phyloP scores from a whole-genome alignment of 2,329 filamentous ascomycete species.

The Fusarium sp. region DNA sequence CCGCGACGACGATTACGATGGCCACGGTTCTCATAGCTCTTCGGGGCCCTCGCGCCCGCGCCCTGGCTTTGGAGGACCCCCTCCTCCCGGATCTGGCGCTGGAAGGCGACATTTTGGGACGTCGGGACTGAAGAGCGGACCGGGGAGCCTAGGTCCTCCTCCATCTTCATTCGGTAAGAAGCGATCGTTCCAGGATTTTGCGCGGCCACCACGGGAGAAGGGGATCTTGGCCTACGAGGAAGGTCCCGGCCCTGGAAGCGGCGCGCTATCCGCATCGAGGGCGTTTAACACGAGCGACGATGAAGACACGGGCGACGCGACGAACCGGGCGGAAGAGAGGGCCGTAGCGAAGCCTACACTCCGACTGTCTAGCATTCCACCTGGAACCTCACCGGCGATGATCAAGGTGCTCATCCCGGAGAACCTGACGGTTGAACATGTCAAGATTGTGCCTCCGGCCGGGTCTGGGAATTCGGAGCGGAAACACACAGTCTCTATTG shows the following conservation, averaged over 20 bases:
- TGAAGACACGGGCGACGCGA: slow-evolving; percentile 60
- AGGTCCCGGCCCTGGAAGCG: slow-evolving; percentile 41
- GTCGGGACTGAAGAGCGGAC: slow-evolving; percentile 68
- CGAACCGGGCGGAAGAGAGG: slow-evolving; percentile 64
- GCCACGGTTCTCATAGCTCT: slow-evolving; percentile 17
- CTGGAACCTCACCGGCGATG: slow-evolving; percentile 68
- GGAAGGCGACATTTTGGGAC: slow-evolving; percentile 75
- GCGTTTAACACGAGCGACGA: slow-evolving; percentile 79
- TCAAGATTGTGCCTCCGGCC: slow-evolving; percentile 74
- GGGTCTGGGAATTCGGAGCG: slow-evolving; percentile 69
- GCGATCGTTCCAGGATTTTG: slow-evolving; percentile 60
- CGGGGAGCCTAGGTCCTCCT: slow-evolving; percentile 69
- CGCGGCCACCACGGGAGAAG: slow-evolving; percentile 49
- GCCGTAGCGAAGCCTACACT: slow-evolving; percentile 73
- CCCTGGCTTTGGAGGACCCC: slow-evolving; percentile 44
- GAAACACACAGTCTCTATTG: slow-evolving; percentile 81
- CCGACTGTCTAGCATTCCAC: slow-evolving; percentile 70
- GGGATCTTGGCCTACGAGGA: slow-evolving; percentile 53
- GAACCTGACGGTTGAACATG: slow-evolving; percentile 75
- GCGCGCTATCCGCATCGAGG: slow-evolving; percentile 71
- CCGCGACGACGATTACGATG: slow-evolving; percentile 64
- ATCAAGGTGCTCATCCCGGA: slow-evolving; percentile 70
- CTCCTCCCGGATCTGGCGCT: slow-evolving; percentile 42
- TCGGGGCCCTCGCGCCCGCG: slow-evolving; percentile 38
- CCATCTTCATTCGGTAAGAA: slow-evolving; percentile 65